Conservation (phyloP, 176 grass and related monocot species). For the Canna indica region DNA sequence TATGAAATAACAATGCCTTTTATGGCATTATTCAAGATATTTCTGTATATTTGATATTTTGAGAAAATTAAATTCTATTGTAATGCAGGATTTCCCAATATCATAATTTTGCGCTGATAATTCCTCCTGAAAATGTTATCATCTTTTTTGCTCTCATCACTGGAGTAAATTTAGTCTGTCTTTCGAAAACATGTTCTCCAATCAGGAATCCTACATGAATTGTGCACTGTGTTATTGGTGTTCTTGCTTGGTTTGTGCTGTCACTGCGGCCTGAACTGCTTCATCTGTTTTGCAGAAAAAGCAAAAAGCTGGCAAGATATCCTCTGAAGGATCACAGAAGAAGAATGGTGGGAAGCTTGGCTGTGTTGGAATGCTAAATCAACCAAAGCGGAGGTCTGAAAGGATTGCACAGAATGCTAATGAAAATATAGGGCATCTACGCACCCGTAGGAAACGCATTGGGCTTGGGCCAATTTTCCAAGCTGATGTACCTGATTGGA, state of each 20-base stretch:
- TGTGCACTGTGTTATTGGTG: not conserved
- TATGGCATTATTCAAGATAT: too few species aligned
- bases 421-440: slow-evolving; percentile 48
- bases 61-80: too few species aligned
- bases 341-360: slow-evolving; percentile 1
- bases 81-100: too few species aligned
- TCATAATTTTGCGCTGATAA: too few species aligned
- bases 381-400: slow-evolving; percentile 73
- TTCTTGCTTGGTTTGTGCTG: not conserved
- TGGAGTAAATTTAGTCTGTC: too few species aligned
- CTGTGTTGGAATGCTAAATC: slow-evolving; percentile 2
- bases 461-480: slow-evolving; percentile 67
- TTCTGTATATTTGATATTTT: too few species aligned
- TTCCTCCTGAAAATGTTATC: too few species aligned
- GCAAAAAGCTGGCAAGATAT: slow-evolving; percentile 3
- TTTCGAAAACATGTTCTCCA: too few species aligned
- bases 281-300: slow-evolving; percentile 15
- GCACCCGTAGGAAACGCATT: slow-evolving; percentile 58
- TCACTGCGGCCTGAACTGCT: not conserved
- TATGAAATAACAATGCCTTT: too few species aligned
- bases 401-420: slow-evolving; percentile 65
- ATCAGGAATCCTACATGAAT: too few species aligned
- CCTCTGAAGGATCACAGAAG: slow-evolving; percentile 26
- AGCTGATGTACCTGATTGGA: slow-evolving; percentile 67
- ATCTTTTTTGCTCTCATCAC: too few species aligned